Evolutionary conservation across 352 stramenopile species (phyloP), one percentile per base, ranked within the genome.

Genomic region (Phytopythium cucurbitacearum): DNA sequence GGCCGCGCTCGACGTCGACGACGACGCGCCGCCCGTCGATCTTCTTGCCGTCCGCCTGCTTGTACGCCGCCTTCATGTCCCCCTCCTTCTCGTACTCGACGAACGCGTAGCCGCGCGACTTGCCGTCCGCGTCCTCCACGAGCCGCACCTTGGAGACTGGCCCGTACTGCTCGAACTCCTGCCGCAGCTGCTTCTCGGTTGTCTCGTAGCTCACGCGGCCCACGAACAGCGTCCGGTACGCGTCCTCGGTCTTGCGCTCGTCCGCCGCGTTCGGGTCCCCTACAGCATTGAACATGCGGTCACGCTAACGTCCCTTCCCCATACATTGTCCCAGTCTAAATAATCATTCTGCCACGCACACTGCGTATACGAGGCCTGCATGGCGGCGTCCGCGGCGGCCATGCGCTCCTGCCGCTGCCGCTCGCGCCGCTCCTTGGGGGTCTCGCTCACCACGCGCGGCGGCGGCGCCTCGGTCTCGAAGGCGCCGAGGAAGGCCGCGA

Each of bases 191-290:
- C 51, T 98, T 90, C 68, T 99, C 96, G 33, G 91, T 99, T 5
- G 97, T 98, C 64, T 99, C 95, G 67, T 98, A 99, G 53, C 89
- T 97, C 38, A 99, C 89, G 56, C 97, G 83, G 4, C 88, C 94
- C 0, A 99, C 92, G 69, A 99, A 99, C 0, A 99, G 80, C 41
- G 97, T 99, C 75, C 98, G 98, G 84, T 99, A 99, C 53, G 97
- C 87, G 53, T 97, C 85, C 51, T 85, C 71, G 4, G 85, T 95
- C 68, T 93, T 91, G 43, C 64, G 61, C 40, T 84, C 61, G 48
- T 87, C 76, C 33, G 69, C 43, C 7, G 65, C 68, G 41, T 89
- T 79, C 13, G 80, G 75, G 50, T 96, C 72, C 80, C 73, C 73
- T 87, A 42, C 1, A 28, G 21, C 21, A 28, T 28, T 28, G 7